A percentile compares a stretch with the other conserved stretches of the same genome.
phyloP scores from a whole-genome alignment of 495 filamentous ascomycete genomes.

The Pyrenula massariospora region DNA sequence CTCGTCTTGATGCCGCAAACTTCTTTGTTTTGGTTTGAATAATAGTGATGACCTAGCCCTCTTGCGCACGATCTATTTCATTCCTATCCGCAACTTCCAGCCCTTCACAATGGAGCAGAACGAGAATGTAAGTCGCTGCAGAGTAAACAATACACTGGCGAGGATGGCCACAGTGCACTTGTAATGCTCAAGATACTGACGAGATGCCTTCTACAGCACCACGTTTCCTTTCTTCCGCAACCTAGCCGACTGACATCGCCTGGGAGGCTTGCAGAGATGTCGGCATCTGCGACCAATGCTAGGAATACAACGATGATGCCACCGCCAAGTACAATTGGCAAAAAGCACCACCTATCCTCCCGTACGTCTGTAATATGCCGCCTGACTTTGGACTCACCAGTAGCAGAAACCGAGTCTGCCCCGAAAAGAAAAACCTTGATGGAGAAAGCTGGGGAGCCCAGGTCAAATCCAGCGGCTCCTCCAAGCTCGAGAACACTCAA shows the following conservation, averaged over 20 bases:
- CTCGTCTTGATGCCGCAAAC: too few relatives aligned
- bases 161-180: neutral
- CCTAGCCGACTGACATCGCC: slow-evolving; percentile 8
- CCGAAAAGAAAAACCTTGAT: slow-evolving; percentile 47
- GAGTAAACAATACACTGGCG: neutral
- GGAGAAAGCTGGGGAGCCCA: slow-evolving; percentile 42
- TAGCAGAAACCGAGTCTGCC: slow-evolving; percentile 27
- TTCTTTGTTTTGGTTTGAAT: too few relatives aligned
- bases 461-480: slow-evolving; percentile 22
- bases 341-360: slow-evolving; percentile 18
- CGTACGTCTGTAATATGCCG: slow-evolving; percentile 15
- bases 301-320: slow-evolving; percentile 43
- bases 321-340: slow-evolving; percentile 25
- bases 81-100: too few relatives aligned
- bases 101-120: slow-evolving; percentile 9
- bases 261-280: slow-evolving; percentile 40
- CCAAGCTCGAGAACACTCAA: slow-evolving; percentile 20
- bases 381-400: neutral
- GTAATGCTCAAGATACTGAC: neutral
- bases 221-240: slow-evolving; percentile 10
- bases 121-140: slow-evolving; percentile 10
- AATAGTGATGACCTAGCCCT: neutral
- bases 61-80: neutral
- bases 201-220: slow-evolving; percentile 2
- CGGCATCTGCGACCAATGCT: slow-evolving; percentile 56